A percentile compares a stretch with the other conserved stretches of the same genome.
Conservation (phyloP, 2,329 filamentous ascomycete species). For the Aschersonia sp. region DNA sequence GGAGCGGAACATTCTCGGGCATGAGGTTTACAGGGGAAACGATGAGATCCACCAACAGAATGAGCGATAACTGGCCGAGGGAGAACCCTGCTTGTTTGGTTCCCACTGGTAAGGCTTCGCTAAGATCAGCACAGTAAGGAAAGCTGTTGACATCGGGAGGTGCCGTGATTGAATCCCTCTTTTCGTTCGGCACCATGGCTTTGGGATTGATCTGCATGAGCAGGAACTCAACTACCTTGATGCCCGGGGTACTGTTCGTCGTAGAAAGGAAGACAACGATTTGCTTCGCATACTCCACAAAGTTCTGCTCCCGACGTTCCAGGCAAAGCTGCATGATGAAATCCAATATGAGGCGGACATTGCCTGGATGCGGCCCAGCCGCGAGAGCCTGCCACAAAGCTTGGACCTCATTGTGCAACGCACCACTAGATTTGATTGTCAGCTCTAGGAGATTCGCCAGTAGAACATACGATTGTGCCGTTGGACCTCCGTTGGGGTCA, state of each 20-base stretch:
- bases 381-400: slow-evolving; percentile 94
- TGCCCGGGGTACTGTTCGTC: slow-evolving; percentile 55
- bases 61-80: slow-evolving; percentile 81
- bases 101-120: slow-evolving; percentile 64
- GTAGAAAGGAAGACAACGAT: slow-evolving; percentile 93
- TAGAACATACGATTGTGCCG: slow-evolving; percentile 83
- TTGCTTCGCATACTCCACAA: slow-evolving; percentile 95
- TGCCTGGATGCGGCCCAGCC: slow-evolving; percentile 81
- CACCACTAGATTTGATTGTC: slow-evolving; percentile 79
- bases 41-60: slow-evolving; percentile 89
- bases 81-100: slow-evolving; percentile 91
- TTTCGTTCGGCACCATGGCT: slow-evolving; percentile 91
- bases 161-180: slow-evolving; percentile 50
- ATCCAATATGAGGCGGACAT: slow-evolving; percentile 85
- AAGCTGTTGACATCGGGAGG: slow-evolving; percentile 61
- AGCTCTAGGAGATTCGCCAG: slow-evolving; percentile 92
- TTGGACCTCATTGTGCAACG: slow-evolving; percentile 90
- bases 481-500: slow-evolving; percentile 82
- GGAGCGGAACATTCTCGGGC: slow-evolving; percentile 65
- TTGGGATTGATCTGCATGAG: slow-evolving; percentile 83
- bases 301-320: slow-evolving; percentile 91
- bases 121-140: slow-evolving; percentile 81
- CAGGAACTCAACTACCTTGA: slow-evolving; percentile 88
- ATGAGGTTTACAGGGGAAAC: slow-evolving; percentile 76
- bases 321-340: slow-evolving; percentile 93